These are phyloP conservation scores for Dysphania ambrosioides DNA, from an alignment of 148 eudicot species.

Conservation along the genomic window DNA sequence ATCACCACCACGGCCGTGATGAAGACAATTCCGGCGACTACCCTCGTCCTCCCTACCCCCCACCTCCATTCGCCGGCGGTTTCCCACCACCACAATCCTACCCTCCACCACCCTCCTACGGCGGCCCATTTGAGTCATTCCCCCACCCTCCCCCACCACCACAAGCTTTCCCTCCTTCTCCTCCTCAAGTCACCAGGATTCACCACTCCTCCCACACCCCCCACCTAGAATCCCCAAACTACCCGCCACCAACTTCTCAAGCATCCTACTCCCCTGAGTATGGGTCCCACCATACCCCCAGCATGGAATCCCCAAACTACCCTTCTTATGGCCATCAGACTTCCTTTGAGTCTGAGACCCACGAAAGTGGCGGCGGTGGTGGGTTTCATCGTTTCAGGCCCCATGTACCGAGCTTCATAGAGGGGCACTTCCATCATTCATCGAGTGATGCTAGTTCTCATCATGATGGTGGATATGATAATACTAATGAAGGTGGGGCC, in stretches of 20 bases:
- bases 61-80: not conserved
- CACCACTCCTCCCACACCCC: slow-evolving; percentile 23
- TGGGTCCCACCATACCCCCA: slow-evolving; percentile 26
- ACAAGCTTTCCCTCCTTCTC: slow-evolving; percentile 29
- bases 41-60: not conserved
- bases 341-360: not conserved
- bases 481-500: slow-evolving; percentile 4
- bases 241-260: slow-evolving; percentile 23
- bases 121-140: slow-evolving; percentile 13
- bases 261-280: not conserved
- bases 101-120: slow-evolving; percentile 15
- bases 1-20: slow-evolving; percentile 24
- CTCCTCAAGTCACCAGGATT: slow-evolving; percentile 17
- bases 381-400: slow-evolving; percentile 37
- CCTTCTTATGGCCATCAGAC: not conserved
- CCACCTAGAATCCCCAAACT: slow-evolving; percentile 20
- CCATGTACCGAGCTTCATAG: slow-evolving; percentile 46
- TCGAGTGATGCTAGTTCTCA: slow-evolving; percentile 6
- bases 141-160: not conserved
- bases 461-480: slow-evolving; percentile 11
- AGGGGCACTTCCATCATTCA: slow-evolving; percentile 29
- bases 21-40: slow-evolving; percentile 19
- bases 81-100: too few relatives aligned
- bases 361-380: not conserved
- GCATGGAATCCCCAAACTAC: slow-evolving; percentile 9